Base-by-base conservation (phyloP, 2,329 filamentous ascomycete species). In the Trichoderma asperellum region DNA sequence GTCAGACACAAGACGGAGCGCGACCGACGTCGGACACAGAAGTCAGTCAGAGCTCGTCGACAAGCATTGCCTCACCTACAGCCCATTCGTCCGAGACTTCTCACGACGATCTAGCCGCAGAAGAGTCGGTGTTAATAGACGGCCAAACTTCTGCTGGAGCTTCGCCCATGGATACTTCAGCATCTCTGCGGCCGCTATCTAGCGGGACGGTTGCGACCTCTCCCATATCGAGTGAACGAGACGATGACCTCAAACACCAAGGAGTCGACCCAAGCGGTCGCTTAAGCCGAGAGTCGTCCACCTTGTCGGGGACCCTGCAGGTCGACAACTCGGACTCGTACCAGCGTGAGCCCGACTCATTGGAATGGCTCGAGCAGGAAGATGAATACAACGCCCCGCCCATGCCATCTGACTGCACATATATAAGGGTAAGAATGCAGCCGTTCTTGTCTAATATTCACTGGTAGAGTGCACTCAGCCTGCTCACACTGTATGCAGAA, bases 401-500 rank as follows among this genome's bases (percentile, higher is more conserved):
- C 24, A 81, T 81, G 78, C 80, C 80, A 2, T 68, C 75, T n/a
- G 79, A 81, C 35, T 81, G 77, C 68, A 76, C 80, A 21, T 78
- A 75, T 56, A 73, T 77, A 72, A 73, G 81, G 72, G 81, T 82
- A 75, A 73, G 79, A 69, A 56, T 40, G 68, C 47, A 49, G 8
- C 56, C 35, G 40, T 12, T 37, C 14, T 16, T 8, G 11, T 24
- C 24, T 24, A 24, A 12, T 10, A 12, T 35, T 34, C 24, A n/a
- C 32, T 43, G 14, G 35, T 49, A 6, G 16, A 34, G 64, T 29
- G 21, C 32, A 21, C 21, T 14, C 18, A 37, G 27, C 29, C 14
- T 59, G 55, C 64, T 67, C 24, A 67, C 64, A 58, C 64, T 60
- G 29, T 37, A 37, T 18, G 8, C 68, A 94, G 91, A 85, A 91